A percentile compares a stretch with the other conserved stretches of the same genome.
phyloP scores from a whole-genome alignment of 164 flowering plant genomes.

The Sedum album region DNA sequence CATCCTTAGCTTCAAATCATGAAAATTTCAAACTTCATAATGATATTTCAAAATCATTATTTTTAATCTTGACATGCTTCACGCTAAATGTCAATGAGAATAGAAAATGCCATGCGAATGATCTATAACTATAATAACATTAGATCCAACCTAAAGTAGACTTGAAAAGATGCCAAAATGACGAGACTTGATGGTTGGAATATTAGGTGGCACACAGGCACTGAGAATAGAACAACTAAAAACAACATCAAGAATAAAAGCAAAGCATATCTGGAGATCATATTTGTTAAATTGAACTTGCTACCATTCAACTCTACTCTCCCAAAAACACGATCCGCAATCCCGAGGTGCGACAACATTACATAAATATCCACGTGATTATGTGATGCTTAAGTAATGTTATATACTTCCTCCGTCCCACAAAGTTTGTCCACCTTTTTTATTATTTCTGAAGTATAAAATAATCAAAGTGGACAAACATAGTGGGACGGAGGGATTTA shows the following conservation, averaged over 20 bases:
- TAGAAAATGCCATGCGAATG: neutral
- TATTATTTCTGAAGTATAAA: no score
- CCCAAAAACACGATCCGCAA: neutral
- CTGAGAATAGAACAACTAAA: neutral
- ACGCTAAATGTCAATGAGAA: neutral
- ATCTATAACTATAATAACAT: neutral
- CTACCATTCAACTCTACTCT: neutral
- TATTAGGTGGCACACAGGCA: conserved; percentile 1
- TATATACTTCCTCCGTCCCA: no score
- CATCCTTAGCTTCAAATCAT: no score
- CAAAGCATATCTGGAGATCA: no score
- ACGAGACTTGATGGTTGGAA: neutral
- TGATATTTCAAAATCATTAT: no score
- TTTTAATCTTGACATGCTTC: no score
- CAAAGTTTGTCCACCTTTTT: no score
- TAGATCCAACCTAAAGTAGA: neutral
- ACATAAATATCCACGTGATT: neutral
- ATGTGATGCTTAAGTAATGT: neutral
- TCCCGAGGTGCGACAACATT: neutral
- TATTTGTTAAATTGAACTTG: neutral
- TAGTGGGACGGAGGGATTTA: no score
- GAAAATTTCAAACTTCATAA: no score
- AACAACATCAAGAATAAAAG: neutral
- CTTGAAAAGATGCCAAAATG: neutral
- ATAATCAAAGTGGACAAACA: no score